Percentiles rank a stretch among this genome's conserved stretches.
phyloP scores from a whole-genome alignment of 495 filamentous ascomycete species.

The Tuber umbilicatum region DNA sequence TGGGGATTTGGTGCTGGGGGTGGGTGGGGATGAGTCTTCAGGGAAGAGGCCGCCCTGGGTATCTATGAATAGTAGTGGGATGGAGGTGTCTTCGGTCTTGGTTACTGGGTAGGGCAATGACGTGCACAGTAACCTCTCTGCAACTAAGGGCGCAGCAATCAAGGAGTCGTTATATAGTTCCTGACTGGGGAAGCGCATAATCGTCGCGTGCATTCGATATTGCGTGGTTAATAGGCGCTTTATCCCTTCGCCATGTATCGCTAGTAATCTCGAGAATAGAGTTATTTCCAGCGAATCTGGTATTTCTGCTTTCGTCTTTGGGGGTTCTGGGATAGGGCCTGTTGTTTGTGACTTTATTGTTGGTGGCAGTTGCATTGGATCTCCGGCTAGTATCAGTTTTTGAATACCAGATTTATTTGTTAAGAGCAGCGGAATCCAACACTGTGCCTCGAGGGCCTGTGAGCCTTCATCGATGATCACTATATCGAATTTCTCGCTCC shows the following conservation, averaged over 20 bases:
- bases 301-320: slow-evolving; percentile 14
- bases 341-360: slow-evolving; percentile 70
- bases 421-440: slow-evolving; percentile 81
- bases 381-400: slow-evolving; percentile 86
- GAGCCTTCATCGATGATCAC: slow-evolving; percentile 94
- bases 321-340: slow-evolving; percentile 3
- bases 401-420: slow-evolving; percentile 16
- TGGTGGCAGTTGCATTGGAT: slow-evolving; percentile 89
- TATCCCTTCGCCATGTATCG: slow-evolving; percentile 70
- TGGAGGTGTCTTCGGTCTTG: slow-evolving; percentile 78
- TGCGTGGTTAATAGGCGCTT: slow-evolving; percentile 96
- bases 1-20: no score
- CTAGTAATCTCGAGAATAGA: slow-evolving; percentile 81
- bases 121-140: slow-evolving; percentile 58
- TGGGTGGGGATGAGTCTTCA: no score
- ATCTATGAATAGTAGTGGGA: slow-evolving; percentile 88
- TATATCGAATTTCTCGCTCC: slow-evolving; percentile 77
- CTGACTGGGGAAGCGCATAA: slow-evolving; percentile 89
- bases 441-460: slow-evolving; percentile 93
- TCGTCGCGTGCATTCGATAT: slow-evolving; percentile 94
- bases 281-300: slow-evolving; percentile 68
- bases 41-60: slow-evolving; percentile 93
- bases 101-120: slow-evolving; percentile 72
- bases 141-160: slow-evolving; percentile 70
- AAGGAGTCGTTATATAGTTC: slow-evolving; percentile 79